Conservation (phyloP, 306 rosid genomes). For the Quillaja saponaria region DNA sequence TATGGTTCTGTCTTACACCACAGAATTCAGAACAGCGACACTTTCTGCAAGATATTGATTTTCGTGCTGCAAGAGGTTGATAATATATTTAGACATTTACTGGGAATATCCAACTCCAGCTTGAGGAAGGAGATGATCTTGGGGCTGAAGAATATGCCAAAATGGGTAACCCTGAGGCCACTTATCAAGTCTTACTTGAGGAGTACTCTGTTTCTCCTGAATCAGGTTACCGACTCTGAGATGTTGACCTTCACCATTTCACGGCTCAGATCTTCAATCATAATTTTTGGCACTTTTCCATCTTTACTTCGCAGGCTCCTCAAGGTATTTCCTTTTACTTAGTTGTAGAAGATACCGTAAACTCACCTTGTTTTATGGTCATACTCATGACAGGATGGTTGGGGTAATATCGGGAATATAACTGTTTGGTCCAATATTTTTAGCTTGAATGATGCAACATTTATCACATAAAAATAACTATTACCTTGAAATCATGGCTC, state of each 20-base stretch:
- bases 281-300: constrained; percentile 67
- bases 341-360: constrained; percentile 21
- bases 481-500: too few relatives aligned
- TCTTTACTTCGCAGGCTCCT: constrained; percentile 59
- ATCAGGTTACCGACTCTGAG: constrained; percentile 67
- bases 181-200: constrained; percentile 73
- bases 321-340: constrained; percentile 52
- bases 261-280: constrained; percentile 63
- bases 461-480: not conserved
- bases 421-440: constrained; percentile 13
- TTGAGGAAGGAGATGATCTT: constrained; percentile 59
- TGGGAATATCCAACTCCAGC: constrained; percentile 57
- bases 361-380: constrained; percentile 11
- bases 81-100: constrained; percentile 56
- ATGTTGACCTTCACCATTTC: constrained; percentile 65
- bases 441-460: not conserved
- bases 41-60: constrained; percentile 58
- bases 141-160: constrained; percentile 61
- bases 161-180: constrained; percentile 66
- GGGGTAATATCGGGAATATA: constrained; percentile 15
- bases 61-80: constrained; percentile 74
- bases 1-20: constrained; percentile 33
- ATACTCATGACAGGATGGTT: not conserved
- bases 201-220: constrained; percentile 72
- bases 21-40: constrained; percentile 57